Base-by-base conservation (phyloP, 768 basidiomycete species). In the Hydnomerulius pinastri region DNA sequence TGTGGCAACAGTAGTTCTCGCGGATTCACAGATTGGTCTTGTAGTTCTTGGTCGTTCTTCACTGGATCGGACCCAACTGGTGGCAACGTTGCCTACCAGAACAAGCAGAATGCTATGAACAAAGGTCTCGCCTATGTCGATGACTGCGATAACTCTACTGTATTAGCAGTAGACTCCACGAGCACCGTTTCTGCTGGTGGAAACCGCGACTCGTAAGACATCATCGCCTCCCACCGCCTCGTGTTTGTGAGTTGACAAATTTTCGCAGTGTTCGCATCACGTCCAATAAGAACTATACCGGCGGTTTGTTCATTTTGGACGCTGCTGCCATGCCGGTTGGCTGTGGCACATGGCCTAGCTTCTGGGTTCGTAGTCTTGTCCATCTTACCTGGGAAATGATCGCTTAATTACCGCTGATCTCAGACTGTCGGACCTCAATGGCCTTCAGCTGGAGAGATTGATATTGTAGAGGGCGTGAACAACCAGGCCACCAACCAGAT, bases 301-400 rank as follows among this genome's bases (percentile, higher is more conserved):
- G 73, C n/a, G 89, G 89, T 4, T 72, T 91, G 10, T 88, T 91
- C 71, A 82, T 91, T 56, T 77, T 88, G 15, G 89, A 90, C 58
- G 79, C 89, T 48, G 76, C 62, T 43, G 70, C 78, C 2, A 87
- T 88, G 85, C 88, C 88, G 8, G 75, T 80, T 45, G 89, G 89
- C 0, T 88, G 85, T 61, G 74, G 78, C 46, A 70, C 73, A 30
- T 81, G 80, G 77, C 84, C 69, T 70, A 87, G 86, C 67, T 86
- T 71, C 48, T 79, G 77, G 78, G 66, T 69, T 28, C 24, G 66
- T 58, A 69, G 15, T 24, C 17, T 29, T 21, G 11, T 21, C n/a
- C 32, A 2, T 15, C 45, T 37, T 27, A 20, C 4, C 9, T 21
- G 2, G 24, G 30, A 29, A 1, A 6, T n/a, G 18, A 8, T 24